phyloP scores from a whole-genome alignment of 1,139 yeast genomes.

The Lodderomyces margitis region DNA sequence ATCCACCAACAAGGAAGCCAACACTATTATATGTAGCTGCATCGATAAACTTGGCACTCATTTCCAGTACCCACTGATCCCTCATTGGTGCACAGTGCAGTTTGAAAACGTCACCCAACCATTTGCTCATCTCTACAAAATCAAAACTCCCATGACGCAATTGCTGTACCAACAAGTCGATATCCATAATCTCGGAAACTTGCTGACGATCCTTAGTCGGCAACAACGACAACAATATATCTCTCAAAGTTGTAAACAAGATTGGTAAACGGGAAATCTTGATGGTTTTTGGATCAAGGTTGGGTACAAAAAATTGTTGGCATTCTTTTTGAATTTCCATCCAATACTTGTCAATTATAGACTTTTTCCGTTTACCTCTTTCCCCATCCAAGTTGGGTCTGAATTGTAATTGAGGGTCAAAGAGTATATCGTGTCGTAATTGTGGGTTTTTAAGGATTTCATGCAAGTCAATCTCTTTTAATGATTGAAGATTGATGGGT shows the following conservation, averaged over 20 bases:
- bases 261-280: constrained; percentile 57
- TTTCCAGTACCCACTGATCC: constrained; percentile 83
- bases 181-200: constrained; percentile 74
- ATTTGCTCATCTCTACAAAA: constrained; percentile 63
- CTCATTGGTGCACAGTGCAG: constrained; percentile 96
- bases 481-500: constrained; percentile 79
- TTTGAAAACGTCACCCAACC: constrained; percentile 72
- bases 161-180: constrained; percentile 76
- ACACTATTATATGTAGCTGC: constrained; percentile 59
- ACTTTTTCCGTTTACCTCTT: constrained; percentile 76
- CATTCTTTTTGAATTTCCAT: constrained; percentile 67
- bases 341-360: constrained; percentile 83
- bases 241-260: constrained; percentile 73
- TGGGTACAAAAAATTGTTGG: constrained; percentile 32
- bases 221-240: constrained; percentile 68
- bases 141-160: constrained; percentile 66
- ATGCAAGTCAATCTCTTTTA: constrained; percentile 83
- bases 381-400: constrained; percentile 92
- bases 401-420: constrained; percentile 90
- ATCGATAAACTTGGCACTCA: constrained; percentile 65
- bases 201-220: constrained; percentile 75
- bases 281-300: constrained; percentile 15
- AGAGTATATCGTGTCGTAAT: constrained; percentile 85
- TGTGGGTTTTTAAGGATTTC: constrained; percentile 92
- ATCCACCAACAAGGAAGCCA: constrained; percentile 65